phyloP scores from a whole-genome alignment of 257 asterid genomes.

The Catharanthus roseus region DNA sequence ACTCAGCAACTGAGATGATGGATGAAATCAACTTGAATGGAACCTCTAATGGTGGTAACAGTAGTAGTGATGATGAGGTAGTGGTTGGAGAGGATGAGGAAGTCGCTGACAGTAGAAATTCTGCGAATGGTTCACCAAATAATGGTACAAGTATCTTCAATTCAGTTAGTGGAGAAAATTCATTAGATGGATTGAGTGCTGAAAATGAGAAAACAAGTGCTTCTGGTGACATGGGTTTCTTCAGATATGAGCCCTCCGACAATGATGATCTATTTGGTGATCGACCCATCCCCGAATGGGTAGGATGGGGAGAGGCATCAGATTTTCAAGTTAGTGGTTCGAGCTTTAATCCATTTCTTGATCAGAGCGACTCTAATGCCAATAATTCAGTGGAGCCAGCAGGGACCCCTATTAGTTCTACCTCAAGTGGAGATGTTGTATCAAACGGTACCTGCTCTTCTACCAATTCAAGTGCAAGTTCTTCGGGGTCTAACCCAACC shows the following conservation, averaged over 20 bases:
- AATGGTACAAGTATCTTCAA: slow-evolving; percentile 21
- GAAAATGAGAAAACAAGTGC: slow-evolving; percentile 30
- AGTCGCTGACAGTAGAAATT: slow-evolving; percentile 36
- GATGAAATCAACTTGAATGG: slow-evolving; percentile 56
- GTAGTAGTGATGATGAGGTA: slow-evolving; percentile 82
- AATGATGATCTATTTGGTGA: slow-evolving; percentile 72
- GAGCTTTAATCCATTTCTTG: slow-evolving; percentile 62
- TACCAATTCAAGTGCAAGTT: slow-evolving; percentile 30
- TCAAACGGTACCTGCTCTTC: slow-evolving; percentile 44
- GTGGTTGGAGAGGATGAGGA: slow-evolving; percentile 91
- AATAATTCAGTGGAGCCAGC: slow-evolving; percentile 25
- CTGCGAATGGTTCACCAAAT: slow-evolving; percentile 32
- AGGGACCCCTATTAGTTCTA: slow-evolving; percentile 24
- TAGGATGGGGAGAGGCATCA: slow-evolving; percentile 73
- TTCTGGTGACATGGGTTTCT: slow-evolving; percentile 49
- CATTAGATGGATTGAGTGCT: slow-evolving; percentile 19
- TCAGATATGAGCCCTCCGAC: slow-evolving; percentile 59
- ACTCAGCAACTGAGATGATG: slow-evolving; percentile 55
- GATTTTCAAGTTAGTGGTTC: slow-evolving; percentile 60
- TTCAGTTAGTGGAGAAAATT: slow-evolving; percentile 26
- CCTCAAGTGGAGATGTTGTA: slow-evolving; percentile 34
- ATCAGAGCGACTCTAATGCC: slow-evolving; percentile 25
- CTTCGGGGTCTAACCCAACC: slow-evolving; percentile 35
- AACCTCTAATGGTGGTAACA: slow-evolving; percentile 49
- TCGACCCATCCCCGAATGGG: slow-evolving; percentile 92